Evolutionary conservation across 2,329 filamentous ascomycete species (phyloP).

Genomic region (Penicillium sp.): DNA sequence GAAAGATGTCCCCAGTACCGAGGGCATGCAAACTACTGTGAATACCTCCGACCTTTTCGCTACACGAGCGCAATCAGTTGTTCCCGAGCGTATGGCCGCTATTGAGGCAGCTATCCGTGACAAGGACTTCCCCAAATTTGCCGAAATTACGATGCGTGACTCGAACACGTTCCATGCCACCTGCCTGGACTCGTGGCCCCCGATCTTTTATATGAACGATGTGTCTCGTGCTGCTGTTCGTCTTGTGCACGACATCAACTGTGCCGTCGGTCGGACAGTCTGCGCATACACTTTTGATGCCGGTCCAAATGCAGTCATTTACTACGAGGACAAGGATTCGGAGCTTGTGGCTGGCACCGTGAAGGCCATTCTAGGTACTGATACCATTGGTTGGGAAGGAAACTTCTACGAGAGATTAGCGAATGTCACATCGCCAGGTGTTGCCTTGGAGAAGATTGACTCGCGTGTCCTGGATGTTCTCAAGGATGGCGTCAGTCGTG

Average conservation of each 20-base stretch:
- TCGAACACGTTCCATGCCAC: constrained; percentile 96
- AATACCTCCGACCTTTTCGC: constrained; percentile 83
- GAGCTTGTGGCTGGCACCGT: constrained; percentile 70
- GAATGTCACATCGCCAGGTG: constrained; percentile 43
- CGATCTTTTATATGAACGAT: constrained; percentile 99
- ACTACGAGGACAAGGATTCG: constrained; percentile 79
- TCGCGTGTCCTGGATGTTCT: constrained; percentile 55
- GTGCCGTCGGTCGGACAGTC: constrained; percentile 66
- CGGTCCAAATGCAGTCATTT: constrained; percentile 92
- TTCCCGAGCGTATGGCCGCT: constrained; percentile 72
- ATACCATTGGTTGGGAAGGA: constrained; percentile 52
- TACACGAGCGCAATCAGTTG: constrained; percentile 66
- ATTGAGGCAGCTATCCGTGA: constrained; percentile 78
- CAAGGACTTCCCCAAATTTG: constrained; percentile 80
- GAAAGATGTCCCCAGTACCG: constrained; percentile 88
- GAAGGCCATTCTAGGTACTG: constrained; percentile 64
- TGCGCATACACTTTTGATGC: constrained; percentile 97
- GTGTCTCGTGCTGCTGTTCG: constrained; percentile 79
- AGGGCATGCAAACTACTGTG: constrained; percentile 96
- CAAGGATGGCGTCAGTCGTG: constrained; percentile 72
- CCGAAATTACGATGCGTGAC: constrained; percentile 88
- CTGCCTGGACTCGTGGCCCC: constrained; percentile 90
- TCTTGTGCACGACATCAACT: constrained; percentile 84
- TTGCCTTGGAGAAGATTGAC: constrained; percentile 57
- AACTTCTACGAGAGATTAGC: constrained; percentile 51